Base-by-base conservation (phyloP, 495 filamentous ascomycete genomes). In the Haplographium delicatum region DNA sequence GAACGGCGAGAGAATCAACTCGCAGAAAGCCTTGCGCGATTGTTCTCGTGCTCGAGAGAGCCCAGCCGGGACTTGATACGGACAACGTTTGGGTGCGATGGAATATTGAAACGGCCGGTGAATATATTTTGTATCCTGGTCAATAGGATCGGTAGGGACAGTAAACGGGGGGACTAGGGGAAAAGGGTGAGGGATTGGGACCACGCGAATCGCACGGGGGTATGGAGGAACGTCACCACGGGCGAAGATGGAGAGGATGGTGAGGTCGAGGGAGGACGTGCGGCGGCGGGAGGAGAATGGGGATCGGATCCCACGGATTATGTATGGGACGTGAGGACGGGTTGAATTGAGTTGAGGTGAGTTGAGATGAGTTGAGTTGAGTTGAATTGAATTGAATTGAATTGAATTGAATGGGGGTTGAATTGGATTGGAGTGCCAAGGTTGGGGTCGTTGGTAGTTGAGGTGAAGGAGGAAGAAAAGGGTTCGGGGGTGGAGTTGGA, bases 21-120 rank as follows among this genome's bases (percentile, higher is more conserved):
- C n/a, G 23, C 4, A 27, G 18, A 3, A 26, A 28, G 19, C 23
- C 18, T 28, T 24, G 23, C 18, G 39, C 44, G 37, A 46, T 37
- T 40, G 50, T 33, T 41, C 42, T 43, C 24, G 15, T 13, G n/a
- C 1, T 30, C 2, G 22, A 26, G 41, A 47, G n/a, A 41, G 28
- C 16, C 19, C 33, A 23, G 25, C 19, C 10, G 43, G 34, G 23
- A 24, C 18, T 47, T 39, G 50, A 47, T 39, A 41, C 43, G 34
- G 38, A 28, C n/a, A 35, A 35, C 33, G 50, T 53, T 53, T 45
- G 18, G 50, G 41, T 42, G 37, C 47, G 47, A 50, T 40, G 22
- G 20, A 42, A 20, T 51, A 44, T 51, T 51, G 48, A 51, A 51
- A 51, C 48, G 48, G 25, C 39, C 30, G 38, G n/a, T 28, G 25